These are phyloP conservation scores for Plectosphaerella cucumerina DNA, from an alignment of 2,329 filamentous ascomycete species.

Conservation along the genomic window DNA sequence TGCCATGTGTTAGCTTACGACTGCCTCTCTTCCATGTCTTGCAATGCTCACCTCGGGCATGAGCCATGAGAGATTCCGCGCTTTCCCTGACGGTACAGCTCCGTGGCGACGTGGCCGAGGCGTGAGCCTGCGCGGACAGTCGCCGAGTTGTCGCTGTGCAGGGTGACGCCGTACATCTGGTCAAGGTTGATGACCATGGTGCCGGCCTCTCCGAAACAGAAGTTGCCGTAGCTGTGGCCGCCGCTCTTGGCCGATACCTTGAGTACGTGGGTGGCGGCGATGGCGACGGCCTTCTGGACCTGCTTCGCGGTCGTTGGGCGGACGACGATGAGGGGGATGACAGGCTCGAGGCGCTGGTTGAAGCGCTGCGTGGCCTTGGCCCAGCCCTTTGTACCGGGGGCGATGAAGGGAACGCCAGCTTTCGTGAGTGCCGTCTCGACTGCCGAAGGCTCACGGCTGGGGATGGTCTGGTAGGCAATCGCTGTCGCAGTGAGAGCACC, in stretches of 20 bases:
- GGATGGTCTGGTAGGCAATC: too few relatives aligned
- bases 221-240: slow-evolving; percentile 47
- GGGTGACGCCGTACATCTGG: slow-evolving; percentile 35
- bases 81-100: slow-evolving; percentile 31
- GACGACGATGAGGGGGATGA: slow-evolving; percentile 38
- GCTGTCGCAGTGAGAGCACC: too few relatives aligned
- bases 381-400: slow-evolving; percentile 12
- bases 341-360: slow-evolving; percentile 24
- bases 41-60: slow-evolving; percentile 39
- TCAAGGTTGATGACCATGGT: slow-evolving; percentile 43
- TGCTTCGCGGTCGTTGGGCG: slow-evolving; percentile 36
- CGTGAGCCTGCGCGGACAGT: slow-evolving; percentile 44
- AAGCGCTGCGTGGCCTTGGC: slow-evolving; percentile 18
- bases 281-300: slow-evolving; percentile 41
- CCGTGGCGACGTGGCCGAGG: slow-evolving; percentile 40
- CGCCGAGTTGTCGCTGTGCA: slow-evolving; percentile 34
- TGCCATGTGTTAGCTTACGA: slow-evolving; percentile 7
- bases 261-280: slow-evolving; percentile 33
- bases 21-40: background rate
- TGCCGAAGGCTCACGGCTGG: background rate
- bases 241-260: slow-evolving; percentile 46
- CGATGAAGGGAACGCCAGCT: slow-evolving; percentile 15
- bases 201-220: slow-evolving; percentile 43
- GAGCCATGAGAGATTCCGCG: slow-evolving; percentile 47
- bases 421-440: slow-evolving; percentile 16